Evolutionary conservation across 139 green algal species (phyloP).

Genomic region (Chlorella sorokiniana): DNA sequence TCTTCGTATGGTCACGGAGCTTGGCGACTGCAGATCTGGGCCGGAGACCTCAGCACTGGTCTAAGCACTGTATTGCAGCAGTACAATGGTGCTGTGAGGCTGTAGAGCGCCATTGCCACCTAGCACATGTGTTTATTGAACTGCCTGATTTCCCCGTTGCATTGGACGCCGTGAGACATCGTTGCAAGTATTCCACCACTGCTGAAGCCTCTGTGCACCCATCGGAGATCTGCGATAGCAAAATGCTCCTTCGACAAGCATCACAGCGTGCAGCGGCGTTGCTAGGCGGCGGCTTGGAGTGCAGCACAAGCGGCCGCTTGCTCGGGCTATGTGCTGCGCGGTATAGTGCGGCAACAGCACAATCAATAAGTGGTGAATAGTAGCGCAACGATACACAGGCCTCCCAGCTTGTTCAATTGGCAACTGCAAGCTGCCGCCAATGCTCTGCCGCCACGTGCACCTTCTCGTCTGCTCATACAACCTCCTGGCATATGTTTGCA

Average conservation of each 20-base stretch:
- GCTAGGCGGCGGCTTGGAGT: not conserved
- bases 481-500: not conserved
- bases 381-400: not conserved
- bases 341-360: constrained; percentile 14
- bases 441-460: not conserved
- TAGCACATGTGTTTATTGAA: no score
- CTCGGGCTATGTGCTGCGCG: not conserved
- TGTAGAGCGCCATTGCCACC: no score
- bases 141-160: no score
- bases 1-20: no score
- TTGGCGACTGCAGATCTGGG: no score
- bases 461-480: not conserved
- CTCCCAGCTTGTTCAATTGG: not conserved
- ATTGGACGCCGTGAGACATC: no score
- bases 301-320: constrained; percentile 17
- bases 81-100: no score
- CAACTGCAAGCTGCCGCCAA: not conserved
- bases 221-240: not conserved
- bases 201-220: not conserved
- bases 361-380: not conserved
- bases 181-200: no score
- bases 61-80: no score
- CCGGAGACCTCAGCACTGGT: no score
- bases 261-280: not conserved
- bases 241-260: not conserved